phyloP scores from a whole-genome alignment of 305 asterid genomes.

The Fraxinus albicans region DNA sequence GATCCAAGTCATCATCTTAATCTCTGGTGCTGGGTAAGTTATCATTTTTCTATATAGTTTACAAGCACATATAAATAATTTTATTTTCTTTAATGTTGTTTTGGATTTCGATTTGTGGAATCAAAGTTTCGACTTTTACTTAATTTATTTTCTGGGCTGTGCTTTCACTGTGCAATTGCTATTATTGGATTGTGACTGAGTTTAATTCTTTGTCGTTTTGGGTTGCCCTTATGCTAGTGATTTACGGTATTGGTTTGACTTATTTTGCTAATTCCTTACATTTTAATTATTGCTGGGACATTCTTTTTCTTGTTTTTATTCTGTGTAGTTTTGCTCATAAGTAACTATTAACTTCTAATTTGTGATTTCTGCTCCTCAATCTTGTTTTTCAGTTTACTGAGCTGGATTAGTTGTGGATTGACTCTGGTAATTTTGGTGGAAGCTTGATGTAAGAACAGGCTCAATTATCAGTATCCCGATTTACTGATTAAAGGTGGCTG shows the following conservation, averaged over 20 bases:
- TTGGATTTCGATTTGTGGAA: conserved; percentile 27
- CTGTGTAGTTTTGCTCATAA: conserved; percentile 16
- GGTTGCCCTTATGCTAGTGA: conserved; percentile 27
- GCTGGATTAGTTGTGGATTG: not conserved
- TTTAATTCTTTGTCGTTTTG: conserved; percentile 14
- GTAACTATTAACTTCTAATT: conserved; percentile 22
- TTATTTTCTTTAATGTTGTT: conserved; percentile 12
- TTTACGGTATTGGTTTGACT: conserved; percentile 34
- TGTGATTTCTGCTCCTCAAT: conserved; percentile 18
- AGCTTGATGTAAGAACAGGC: not conserved
- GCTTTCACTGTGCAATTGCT: conserved; percentile 18
- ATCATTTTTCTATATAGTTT: not conserved
- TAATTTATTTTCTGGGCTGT: not conserved
- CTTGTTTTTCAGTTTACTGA: conserved; percentile 30
- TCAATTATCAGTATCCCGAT: conserved; percentile 12
- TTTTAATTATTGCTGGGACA: not conserved
- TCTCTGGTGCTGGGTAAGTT: conserved; percentile 9
- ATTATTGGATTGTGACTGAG: conserved; percentile 15
- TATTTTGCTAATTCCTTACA: conserved; percentile 3
- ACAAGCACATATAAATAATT: not conserved
- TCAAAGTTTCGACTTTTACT: conserved; percentile 24
- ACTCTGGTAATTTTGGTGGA: not conserved
- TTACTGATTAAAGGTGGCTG: not conserved
- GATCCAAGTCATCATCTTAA: conserved; percentile 53
- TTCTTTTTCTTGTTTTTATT: conserved; percentile 15